Evolutionary conservation across 2,329 filamentous ascomycete species (phyloP), one percentile per base, ranked within the genome.

Genomic region (Zymoseptoria ardabiliae): DNA sequence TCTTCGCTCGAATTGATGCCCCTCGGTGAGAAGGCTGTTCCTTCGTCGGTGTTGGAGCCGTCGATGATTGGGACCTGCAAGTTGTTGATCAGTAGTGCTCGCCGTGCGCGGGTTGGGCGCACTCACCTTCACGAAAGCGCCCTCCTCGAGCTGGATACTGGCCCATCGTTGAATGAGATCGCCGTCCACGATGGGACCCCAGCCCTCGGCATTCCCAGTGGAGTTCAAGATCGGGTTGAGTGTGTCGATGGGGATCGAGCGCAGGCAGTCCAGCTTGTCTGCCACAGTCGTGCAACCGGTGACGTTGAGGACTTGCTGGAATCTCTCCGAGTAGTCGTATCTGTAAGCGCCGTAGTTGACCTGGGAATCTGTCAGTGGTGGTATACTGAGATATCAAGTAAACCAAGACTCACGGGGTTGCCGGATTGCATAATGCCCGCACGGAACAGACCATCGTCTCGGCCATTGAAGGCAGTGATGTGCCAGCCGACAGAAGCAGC

Each of bases 41-140:
- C 87, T 69, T 90, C 87, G 65, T 89, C 86, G 1, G 80, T 81
- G 70, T 88, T 89, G 41, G 80, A 80, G 48, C 87, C 86, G 35
- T 80, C 75, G 9, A 89, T 76, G 50, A 88, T 79, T 1, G 85
- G 84, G 20, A 48, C 19, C 22, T 48, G 53, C 30, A 41, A 4
- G 9, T 17, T 17, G 23, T 41, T 17, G 35, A n/a, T 41, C 35
- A 41, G 11, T 41, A 13, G 4, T 17, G 35, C 35, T 17, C 35
- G 4, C 11, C 3, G 11, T 41, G 1, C 11, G 10, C 4, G 17
- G 35, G 6, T 41, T 4, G 11, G 35, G 17, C 35, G 17, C 10
- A 41, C 35, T 41, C 2, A 41, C 35, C 35, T 41, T 41, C 58
- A 87, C 81, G 63, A 88, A 88, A 19, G 79, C 78, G 53, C 85